phyloP scores from a whole-genome alignment of 2,329 filamentous ascomycete genomes.

The Xylariaceae sp. region DNA sequence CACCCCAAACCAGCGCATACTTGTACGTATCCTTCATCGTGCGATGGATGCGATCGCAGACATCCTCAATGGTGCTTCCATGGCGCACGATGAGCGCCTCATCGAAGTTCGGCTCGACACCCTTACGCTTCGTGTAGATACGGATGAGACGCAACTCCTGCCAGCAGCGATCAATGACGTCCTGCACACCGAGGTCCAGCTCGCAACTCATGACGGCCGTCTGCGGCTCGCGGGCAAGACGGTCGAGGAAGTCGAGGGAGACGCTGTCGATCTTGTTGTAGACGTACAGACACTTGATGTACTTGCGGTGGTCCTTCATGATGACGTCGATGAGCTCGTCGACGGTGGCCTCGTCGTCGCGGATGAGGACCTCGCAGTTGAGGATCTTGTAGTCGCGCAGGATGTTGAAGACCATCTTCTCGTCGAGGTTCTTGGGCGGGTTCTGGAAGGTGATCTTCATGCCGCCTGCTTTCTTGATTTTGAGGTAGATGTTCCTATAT shows the following conservation, averaged over 20 bases:
- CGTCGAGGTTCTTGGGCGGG: conserved; percentile 85
- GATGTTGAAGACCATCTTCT: conserved; percentile 98
- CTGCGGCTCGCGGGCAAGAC: conserved; percentile 83
- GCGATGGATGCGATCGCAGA: conserved; percentile 91
- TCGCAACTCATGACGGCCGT: conserved; percentile 98
- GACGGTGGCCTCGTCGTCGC: conserved; percentile 91
- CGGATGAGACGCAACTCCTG: conserved; percentile 84
- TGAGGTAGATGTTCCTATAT: conserved; percentile 87
- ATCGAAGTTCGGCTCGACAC: conserved; percentile 77
- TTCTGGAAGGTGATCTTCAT: conserved; percentile 97
- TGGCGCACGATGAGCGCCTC: conserved; percentile 90
- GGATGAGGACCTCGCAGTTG: conserved; percentile 91
- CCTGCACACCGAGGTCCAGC: conserved; percentile 83
- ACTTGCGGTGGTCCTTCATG: conserved; percentile 98
- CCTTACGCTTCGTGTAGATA: conserved; percentile 96
- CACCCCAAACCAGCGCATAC: conserved; percentile 96
- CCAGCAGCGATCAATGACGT: conserved; percentile 95
- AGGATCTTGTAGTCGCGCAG: conserved; percentile 97
- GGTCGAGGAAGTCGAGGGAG: conserved; percentile 87
- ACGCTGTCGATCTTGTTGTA: conserved; percentile 99
- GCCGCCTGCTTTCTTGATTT: conserved; percentile 89
- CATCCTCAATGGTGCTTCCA: conserved; percentile 88
- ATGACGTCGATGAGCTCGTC: conserved; percentile 99
- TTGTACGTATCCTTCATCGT: conserved; percentile 98
- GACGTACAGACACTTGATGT: conserved; percentile 91